phyloP scores from a whole-genome alignment of 2,329 filamentous ascomycete species.

The Nigrospora oryzae region DNA sequence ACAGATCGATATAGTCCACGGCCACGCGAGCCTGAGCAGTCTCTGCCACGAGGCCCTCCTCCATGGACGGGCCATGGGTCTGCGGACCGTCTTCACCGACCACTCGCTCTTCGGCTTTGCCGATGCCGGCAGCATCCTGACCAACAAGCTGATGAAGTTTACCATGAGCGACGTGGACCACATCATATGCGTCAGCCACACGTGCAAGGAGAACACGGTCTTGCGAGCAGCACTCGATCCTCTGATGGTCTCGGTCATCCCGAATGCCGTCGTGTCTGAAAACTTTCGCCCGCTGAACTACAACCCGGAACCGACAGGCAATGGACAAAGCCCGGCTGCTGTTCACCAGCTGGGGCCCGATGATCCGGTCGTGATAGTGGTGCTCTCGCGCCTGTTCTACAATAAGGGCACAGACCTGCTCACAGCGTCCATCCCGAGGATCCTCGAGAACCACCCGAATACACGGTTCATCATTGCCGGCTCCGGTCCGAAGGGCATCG shows the following conservation, averaged over 20 bases:
- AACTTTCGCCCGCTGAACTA: conserved; percentile 72
- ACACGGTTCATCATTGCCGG: conserved; percentile 96
- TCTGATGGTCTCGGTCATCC: conserved; percentile 94
- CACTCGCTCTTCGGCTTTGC: conserved; percentile 97
- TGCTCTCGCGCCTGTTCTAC: conserved; percentile 95
- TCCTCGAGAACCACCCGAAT: conserved; percentile 81
- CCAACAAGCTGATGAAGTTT: conserved; percentile 96
- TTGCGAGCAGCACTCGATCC: conserved; percentile 90
- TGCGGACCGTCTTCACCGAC: conserved; percentile 94
- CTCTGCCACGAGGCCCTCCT: conserved; percentile 92
- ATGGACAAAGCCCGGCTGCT: conserved; percentile 36
- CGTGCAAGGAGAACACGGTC: conserved; percentile 97
- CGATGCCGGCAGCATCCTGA: conserved; percentile 89
- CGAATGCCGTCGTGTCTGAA: conserved; percentile 93
- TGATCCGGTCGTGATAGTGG: conserved; percentile 90
- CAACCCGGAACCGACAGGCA: conserved; percentile 23
- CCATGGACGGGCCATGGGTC: conserved; percentile 90
- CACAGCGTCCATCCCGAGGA: conserved; percentile 91
- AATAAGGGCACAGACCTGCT: conserved; percentile 97
- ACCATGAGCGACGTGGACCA: conserved; percentile 94
- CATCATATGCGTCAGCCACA: conserved; percentile 97
- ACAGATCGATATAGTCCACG: conserved; percentile 93
- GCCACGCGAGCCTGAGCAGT: conserved; percentile 89
- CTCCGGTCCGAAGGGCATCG: conserved; percentile 92
- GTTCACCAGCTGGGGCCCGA: conserved; percentile 67